These are phyloP conservation scores for Salix caprea DNA, from an alignment of 345 rosid genomes.

Conservation along the genomic window DNA sequence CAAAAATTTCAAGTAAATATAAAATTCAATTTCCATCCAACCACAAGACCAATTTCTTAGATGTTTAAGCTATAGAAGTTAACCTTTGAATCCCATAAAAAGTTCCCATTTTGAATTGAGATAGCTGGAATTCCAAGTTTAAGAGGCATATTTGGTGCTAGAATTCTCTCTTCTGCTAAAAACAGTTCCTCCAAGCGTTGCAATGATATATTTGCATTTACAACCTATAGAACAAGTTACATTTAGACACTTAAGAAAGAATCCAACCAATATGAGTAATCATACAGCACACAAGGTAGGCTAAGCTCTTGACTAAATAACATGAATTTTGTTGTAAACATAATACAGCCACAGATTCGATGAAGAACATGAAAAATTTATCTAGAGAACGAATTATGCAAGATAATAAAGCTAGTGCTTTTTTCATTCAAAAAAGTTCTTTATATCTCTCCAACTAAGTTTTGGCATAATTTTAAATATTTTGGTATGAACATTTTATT, in stretches of 20 bases:
- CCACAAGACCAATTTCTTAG: background rate
- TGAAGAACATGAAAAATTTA: background rate
- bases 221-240: conserved; percentile 49
- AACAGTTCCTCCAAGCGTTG: conserved; percentile 87
- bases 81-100: conserved; percentile 93
- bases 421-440: background rate
- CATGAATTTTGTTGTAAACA: background rate
- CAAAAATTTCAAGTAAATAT: background rate
- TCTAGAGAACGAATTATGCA: background rate
- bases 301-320: background rate
- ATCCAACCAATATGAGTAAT: background rate
- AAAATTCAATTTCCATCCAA: background rate
- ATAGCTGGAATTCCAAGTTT: conserved; percentile 69
- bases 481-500: background rate
- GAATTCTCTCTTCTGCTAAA: conserved; percentile 74
- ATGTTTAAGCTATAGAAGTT: background rate
- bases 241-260: background rate
- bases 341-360: background rate
- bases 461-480: background rate
- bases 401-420: background rate
- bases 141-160: conserved; percentile 72
- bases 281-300: background rate
- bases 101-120: conserved; percentile 70
- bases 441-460: background rate
- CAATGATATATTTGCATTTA: conserved; percentile 78